Conservation (phyloP, 2,329 filamentous ascomycete species). For the Ceratocystis huliohia region DNA sequence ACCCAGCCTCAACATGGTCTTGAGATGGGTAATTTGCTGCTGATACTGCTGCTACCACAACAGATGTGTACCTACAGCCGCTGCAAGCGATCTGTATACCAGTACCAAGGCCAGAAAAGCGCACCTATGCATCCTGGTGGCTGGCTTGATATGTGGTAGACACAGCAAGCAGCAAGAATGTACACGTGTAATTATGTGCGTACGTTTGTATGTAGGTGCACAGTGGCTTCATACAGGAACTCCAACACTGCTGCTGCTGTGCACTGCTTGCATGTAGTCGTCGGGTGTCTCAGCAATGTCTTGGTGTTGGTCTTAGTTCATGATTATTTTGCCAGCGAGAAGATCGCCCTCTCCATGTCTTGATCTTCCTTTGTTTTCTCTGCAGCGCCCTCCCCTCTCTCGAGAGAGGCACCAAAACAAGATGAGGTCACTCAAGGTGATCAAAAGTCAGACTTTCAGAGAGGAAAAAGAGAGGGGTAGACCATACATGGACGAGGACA, state of each 20-base stretch:
- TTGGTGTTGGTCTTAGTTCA: too few species aligned
- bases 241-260: neutral
- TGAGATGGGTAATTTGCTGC: neutral
- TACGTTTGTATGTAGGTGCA: neutral
- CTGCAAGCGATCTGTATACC: neutral
- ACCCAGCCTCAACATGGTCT: neutral
- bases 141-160: too few species aligned
- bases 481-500: neutral
- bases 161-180: neutral
- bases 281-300: too few species aligned
- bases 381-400: neutral
- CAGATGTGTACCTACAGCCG: constrained; percentile 3
- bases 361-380: neutral
- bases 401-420: neutral
- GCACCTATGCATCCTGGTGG: too few species aligned
- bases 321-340: too few species aligned
- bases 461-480: neutral
- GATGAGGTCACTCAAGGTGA: neutral
- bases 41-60: neutral
- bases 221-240: neutral
- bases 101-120: too few species aligned
- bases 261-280: too few species aligned
- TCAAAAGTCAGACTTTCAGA: neutral
- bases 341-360: neutral
- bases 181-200: neutral